Conservation (phyloP, 768 basidiomycete genomes). For the Butyriboletus loyo region DNA sequence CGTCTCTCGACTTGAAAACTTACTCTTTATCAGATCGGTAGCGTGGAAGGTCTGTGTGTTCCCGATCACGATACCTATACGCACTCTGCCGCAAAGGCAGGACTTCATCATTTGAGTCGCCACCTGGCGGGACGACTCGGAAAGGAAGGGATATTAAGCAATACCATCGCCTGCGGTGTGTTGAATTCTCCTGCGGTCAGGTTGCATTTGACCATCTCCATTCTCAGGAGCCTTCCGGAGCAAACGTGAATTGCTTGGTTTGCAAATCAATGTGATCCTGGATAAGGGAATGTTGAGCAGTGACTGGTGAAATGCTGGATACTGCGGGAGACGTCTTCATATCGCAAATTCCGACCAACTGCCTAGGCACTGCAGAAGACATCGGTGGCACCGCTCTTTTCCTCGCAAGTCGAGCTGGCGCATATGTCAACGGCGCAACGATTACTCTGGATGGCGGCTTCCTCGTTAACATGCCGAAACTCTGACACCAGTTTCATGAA, state of each 20-base stretch:
- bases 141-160: conserved; percentile 54
- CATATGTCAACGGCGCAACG: conserved; percentile 63
- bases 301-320: conserved; percentile 54
- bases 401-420: conserved; percentile 56
- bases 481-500: conserved; percentile 17
- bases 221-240: conserved; percentile 38
- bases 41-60: conserved; percentile 54
- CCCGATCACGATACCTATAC: conserved; percentile 62
- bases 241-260: conserved; percentile 33
- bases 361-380: conserved; percentile 63
- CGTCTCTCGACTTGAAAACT: background rate
- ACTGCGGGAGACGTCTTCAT: conserved; percentile 43
- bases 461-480: conserved; percentile 41
- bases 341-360: conserved; percentile 43
- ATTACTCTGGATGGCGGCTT: conserved; percentile 61
- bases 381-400: conserved; percentile 62
- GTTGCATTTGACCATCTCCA: background rate
- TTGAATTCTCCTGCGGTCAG: background rate
- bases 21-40: conserved; percentile 46
- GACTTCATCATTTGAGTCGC: conserved; percentile 55
- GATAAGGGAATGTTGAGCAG: conserved; percentile 26
- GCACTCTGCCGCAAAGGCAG: conserved; percentile 64
- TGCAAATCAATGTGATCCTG: background rate
- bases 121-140: conserved; percentile 58
- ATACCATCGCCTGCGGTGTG: conserved; percentile 61